Conservation (phyloP, 169 alveolate genomes). For the Haemoproteus tartakovskyi region DNA sequence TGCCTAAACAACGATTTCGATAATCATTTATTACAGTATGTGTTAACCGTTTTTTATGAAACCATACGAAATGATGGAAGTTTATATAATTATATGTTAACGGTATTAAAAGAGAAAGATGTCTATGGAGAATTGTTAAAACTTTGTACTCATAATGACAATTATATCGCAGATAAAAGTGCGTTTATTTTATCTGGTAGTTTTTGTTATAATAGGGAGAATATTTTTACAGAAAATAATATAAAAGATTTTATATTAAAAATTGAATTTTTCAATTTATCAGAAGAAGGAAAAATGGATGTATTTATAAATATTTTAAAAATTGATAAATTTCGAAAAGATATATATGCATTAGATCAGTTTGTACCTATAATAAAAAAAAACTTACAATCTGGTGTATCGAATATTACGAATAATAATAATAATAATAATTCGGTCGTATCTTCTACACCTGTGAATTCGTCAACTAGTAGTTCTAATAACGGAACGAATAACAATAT, state of each 20-base stretch:
- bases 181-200: conserved; percentile 57
- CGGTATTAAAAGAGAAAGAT: conserved; percentile 23
- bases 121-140: conserved; percentile 40
- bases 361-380: conserved; percentile 55
- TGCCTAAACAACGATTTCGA: conserved; percentile 60
- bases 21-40: conserved; percentile 62
- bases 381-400: conserved; percentile 58
- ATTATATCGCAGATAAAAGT: conserved; percentile 63
- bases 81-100: conserved; percentile 61
- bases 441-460: too few species aligned
- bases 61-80: conserved; percentile 66
- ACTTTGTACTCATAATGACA: conserved; percentile 62
- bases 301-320: conserved; percentile 58
- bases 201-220: conserved; percentile 61
- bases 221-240: conserved; percentile 50
- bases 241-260: conserved; percentile 64
- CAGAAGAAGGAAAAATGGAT: conserved; percentile 68
- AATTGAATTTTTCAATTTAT: conserved; percentile 61
- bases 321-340: conserved; percentile 62
- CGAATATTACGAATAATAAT: too few species aligned
- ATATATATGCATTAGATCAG: conserved; percentile 67
- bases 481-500: conserved; percentile 61
- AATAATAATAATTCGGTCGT: too few species aligned
- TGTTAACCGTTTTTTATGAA: conserved; percentile 63
- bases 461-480: too few species aligned